phyloP scores from a whole-genome alignment of 2,329 filamentous ascomycete species.

The Hypoxylon sp. region DNA sequence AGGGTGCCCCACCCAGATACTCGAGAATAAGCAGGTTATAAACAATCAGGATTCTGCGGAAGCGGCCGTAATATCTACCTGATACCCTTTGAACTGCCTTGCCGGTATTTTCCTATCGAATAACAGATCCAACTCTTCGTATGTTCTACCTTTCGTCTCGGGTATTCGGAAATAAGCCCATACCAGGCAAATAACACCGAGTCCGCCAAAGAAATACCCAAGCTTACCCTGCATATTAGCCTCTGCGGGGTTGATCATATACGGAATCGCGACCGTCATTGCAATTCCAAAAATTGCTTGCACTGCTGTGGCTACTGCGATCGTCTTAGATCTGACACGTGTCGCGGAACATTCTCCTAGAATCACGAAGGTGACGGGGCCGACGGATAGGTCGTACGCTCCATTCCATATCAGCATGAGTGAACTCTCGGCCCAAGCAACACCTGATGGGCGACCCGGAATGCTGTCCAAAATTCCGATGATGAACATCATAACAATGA shows the following conservation, averaged over 20 bases:
- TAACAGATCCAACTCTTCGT: slow-evolving; percentile 54
- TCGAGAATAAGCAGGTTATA: no score
- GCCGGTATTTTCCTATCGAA: slow-evolving; percentile 54
- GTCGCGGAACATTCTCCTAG: slow-evolving; percentile 67
- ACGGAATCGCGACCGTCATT: slow-evolving; percentile 62
- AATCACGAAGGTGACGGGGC: slow-evolving; percentile 66
- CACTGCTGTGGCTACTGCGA: slow-evolving; percentile 61
- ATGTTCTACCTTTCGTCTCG: slow-evolving; percentile 54
- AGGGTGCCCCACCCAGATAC: no score
- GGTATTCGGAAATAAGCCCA: slow-evolving; percentile 58
- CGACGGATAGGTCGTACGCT: slow-evolving; percentile 67
- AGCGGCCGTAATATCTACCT: slow-evolving; percentile 43
- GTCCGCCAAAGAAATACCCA: slow-evolving; percentile 59
- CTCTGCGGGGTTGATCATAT: slow-evolving; percentile 62
- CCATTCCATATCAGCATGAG: slow-evolving; percentile 68
- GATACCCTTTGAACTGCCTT: slow-evolving; percentile 53
- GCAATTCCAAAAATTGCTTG: slow-evolving; percentile 60
- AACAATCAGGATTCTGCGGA: slow-evolving; percentile 34
- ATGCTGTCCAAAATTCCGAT: slow-evolving; percentile 65
- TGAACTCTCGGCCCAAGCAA: slow-evolving; percentile 64
- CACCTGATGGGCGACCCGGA: slow-evolving; percentile 57
- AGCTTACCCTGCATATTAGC: slow-evolving; percentile 62
- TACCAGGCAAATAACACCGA: slow-evolving; percentile 56
- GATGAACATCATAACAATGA: slow-evolving; percentile 63
- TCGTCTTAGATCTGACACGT: slow-evolving; percentile 62